These are phyloP conservation scores for Periconia digitata DNA, from an alignment of 2,329 filamentous ascomycete genomes.

Conservation along the genomic window DNA sequence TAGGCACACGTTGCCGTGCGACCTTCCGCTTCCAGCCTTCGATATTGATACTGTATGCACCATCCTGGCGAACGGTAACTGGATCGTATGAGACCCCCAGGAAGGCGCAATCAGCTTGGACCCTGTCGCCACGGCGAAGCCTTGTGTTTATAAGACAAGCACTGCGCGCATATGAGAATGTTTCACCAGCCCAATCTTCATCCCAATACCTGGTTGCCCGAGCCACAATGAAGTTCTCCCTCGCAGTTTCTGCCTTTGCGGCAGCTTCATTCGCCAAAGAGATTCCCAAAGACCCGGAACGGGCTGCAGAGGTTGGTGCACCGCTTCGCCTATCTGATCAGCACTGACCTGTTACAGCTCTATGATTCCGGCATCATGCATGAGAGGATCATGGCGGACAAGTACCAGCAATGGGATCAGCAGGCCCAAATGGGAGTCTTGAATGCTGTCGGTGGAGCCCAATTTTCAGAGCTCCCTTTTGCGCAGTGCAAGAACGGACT, in stretches of 20 bases:
- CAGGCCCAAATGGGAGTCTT: constrained; percentile 14
- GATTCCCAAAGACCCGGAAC: constrained; percentile 19
- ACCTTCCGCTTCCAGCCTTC: constrained; percentile 4
- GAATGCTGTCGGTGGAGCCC: constrained; percentile 10
- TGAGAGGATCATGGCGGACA: constrained; percentile 30
- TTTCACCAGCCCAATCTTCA: neutral
- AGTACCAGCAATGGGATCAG: constrained; percentile 17
- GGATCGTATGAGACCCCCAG: too few species aligned
- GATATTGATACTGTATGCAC: constrained; percentile 2
- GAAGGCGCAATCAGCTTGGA: constrained; percentile 1
- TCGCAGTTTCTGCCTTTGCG: constrained; percentile 15
- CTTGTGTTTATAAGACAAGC: neutral
- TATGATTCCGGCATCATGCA: constrained; percentile 36
- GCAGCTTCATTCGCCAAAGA: constrained; percentile 19
- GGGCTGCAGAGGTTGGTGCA: constrained; percentile 15
- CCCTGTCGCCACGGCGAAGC: constrained; percentile 1
- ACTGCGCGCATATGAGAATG: neutral
- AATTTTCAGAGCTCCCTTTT: constrained; percentile 24
- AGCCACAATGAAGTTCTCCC: constrained; percentile 15
- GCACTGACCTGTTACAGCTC: constrained; percentile 8
- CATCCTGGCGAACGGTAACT: constrained; percentile 1
- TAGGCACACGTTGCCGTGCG: neutral
- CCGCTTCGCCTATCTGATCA: too few species aligned
- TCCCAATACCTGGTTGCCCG: neutral
- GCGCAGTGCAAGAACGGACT: constrained; percentile 28